phyloP scores from a whole-genome alignment of 805 yeast species.

The Myxozyma udenii region DNA sequence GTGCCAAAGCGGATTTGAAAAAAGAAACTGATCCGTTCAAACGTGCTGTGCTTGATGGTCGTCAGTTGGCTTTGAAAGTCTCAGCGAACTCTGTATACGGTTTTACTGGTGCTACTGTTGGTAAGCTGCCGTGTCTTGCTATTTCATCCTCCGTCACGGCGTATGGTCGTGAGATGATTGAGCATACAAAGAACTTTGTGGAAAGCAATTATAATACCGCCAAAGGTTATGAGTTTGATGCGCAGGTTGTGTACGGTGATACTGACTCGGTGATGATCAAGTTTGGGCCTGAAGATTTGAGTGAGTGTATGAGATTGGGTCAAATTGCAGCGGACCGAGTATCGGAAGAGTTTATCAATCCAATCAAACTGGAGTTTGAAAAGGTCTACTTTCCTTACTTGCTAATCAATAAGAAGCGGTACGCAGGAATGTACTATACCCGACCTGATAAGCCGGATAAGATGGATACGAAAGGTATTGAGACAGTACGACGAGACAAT shows the following conservation, averaged over 20 bases:
- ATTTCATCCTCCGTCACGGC: slow-evolving; percentile 95
- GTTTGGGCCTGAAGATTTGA: slow-evolving; percentile 79
- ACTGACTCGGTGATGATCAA: slow-evolving; percentile 99
- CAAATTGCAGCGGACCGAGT: slow-evolving; percentile 91
- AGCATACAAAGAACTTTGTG: slow-evolving; percentile 80
- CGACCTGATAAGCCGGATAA: slow-evolving; percentile 87
- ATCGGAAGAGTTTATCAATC: slow-evolving; percentile 70
- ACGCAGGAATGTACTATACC: slow-evolving; percentile 97
- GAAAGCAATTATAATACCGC: slow-evolving; percentile 72
- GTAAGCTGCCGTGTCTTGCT: slow-evolving; percentile 93
- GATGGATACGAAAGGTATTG: slow-evolving; percentile 97
- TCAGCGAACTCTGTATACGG: slow-evolving; percentile 99
- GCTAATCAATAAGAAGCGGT: slow-evolving; percentile 90
- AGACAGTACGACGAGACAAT: slow-evolving; percentile 96
- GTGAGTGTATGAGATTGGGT: slow-evolving; percentile 84
- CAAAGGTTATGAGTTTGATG: slow-evolving; percentile 80
- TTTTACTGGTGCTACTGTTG: slow-evolving; percentile 97
- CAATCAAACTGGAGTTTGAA: slow-evolving; percentile 93
- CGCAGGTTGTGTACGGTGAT: slow-evolving; percentile 94
- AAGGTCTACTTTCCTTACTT: slow-evolving; percentile 94
- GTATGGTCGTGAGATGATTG: slow-evolving; percentile 96
- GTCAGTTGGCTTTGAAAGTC: slow-evolving; percentile 92
- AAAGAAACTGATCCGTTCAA: slow-evolving; percentile 93
- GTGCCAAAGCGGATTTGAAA: slow-evolving; percentile 85
- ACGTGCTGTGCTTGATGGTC: slow-evolving; percentile 89